Conservation (phyloP, 495 filamentous ascomycete species). For the Baudoinia panamericana region DNA sequence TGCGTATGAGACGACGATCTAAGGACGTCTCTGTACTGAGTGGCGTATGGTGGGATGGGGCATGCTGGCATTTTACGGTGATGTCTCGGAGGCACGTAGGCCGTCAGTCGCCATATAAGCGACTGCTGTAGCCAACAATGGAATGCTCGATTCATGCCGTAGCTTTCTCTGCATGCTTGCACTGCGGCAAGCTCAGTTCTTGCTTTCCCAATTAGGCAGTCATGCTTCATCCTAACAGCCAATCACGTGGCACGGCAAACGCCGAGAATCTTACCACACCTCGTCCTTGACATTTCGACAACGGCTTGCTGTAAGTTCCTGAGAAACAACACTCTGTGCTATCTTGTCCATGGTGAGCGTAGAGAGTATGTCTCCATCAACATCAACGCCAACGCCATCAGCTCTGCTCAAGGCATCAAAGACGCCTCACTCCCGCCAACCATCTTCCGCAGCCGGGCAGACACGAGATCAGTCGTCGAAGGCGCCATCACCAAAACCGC, state of each 20-base stretch:
- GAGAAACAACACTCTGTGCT: no score
- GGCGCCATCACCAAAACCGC: background rate
- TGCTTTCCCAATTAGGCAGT: no score
- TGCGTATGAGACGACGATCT: conserved; percentile 97
- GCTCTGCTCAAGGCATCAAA: conserved; percentile 3
- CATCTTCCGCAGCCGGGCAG: background rate
- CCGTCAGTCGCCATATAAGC: background rate
- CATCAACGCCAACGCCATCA: background rate
- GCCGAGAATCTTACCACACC: no score
- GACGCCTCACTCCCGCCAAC: conserved; percentile 6
- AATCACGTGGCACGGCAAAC: no score
- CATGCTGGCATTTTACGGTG: no score
- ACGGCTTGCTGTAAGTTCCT: no score
- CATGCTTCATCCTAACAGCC: no score
- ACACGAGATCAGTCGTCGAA: background rate
- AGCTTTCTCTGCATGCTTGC: conserved; percentile 1
- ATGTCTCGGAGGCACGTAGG: no score
- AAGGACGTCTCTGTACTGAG: conserved; percentile 32
- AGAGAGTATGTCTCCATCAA: conserved; percentile 10
- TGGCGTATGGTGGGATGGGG: conserved; percentile 1
- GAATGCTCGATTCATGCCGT: background rate
- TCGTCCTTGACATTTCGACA: no score
- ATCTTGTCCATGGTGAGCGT: no score
- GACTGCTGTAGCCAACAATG: conserved; percentile 8
- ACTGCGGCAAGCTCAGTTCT: no score